Evolutionary conservation across 2,329 filamentous ascomycete genomes (phyloP).

Genomic region (Dactylella cylindrospora): DNA sequence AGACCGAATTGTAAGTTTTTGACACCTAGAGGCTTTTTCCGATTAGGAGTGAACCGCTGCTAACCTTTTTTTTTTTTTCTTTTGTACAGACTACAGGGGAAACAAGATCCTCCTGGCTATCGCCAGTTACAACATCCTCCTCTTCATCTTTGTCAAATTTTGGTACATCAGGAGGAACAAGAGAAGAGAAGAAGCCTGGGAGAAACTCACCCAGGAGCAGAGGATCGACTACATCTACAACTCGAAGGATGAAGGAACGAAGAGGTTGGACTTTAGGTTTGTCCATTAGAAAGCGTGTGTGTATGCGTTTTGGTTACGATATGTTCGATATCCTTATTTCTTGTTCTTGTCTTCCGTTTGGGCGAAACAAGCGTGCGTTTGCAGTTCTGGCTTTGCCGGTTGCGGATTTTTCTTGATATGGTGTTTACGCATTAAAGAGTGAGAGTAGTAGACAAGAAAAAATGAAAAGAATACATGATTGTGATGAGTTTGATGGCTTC

Average conservation of each 20-base stretch:
- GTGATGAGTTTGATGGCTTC: no score
- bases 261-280: constrained; percentile 61
- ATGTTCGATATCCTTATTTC: no score
- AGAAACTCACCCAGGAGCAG: constrained; percentile 55
- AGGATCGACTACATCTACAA: constrained; percentile 57
- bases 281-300: no score
- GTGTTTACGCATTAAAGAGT: no score
- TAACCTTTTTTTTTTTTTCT: neutral
- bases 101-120: constrained; percentile 59
- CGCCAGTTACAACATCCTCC: constrained; percentile 55
- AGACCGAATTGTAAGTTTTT: constrained; percentile 54
- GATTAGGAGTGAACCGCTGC: neutral
- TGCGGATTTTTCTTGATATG: no score
- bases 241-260: constrained; percentile 59
- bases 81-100: constrained; percentile 53
- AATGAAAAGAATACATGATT: no score
- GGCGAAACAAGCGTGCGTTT: no score
- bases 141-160: constrained; percentile 55
- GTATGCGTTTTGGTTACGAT: no score
- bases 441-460: no score
- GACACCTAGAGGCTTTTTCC: neutral
- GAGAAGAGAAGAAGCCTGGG: constrained; percentile 55
- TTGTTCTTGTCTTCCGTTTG: no score
- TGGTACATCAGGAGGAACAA: constrained; percentile 58
- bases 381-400: no score